These are phyloP conservation scores for Leccinum cinnamomeum DNA, from an alignment of 1,284 basidiomycete species.

Conservation along the genomic window DNA sequence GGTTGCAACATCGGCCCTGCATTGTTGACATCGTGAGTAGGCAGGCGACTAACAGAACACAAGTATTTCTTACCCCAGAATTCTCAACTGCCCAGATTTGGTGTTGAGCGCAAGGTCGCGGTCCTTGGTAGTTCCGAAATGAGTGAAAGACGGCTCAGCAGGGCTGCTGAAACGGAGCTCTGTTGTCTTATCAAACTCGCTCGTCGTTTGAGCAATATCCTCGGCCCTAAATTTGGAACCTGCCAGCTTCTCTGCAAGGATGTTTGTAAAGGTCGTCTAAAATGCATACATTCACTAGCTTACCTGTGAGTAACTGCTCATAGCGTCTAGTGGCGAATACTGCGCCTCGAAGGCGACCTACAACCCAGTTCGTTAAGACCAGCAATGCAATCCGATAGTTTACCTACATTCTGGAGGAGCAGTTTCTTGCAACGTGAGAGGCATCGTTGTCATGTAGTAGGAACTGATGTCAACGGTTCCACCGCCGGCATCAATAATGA, in stretches of 20 bases:
- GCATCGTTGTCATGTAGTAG: conserved; percentile 30
- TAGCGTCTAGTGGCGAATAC: too few relatives aligned
- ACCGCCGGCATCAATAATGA: conserved; percentile 53
- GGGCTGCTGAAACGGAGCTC: conserved; percentile 42
- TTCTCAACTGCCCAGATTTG: conserved; percentile 36
- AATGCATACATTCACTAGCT: too few relatives aligned
- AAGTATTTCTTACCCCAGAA: too few relatives aligned
- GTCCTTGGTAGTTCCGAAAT: conserved; percentile 41
- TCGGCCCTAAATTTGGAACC: conserved; percentile 37
- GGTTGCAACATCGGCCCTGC: conserved; percentile 30
- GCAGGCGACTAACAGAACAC: too few relatives aligned
- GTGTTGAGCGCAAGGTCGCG: conserved; percentile 39
- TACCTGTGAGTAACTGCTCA: too few relatives aligned
- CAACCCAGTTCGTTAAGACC: conserved; percentile 9
- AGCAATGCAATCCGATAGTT: background rate
- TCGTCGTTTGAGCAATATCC: conserved; percentile 38
- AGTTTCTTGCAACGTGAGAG: conserved; percentile 31
- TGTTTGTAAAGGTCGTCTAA: too few relatives aligned
- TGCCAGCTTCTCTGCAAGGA: conserved; percentile 33
- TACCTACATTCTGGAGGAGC: conserved; percentile 35
- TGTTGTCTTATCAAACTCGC: conserved; percentile 40
- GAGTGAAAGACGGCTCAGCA: conserved; percentile 36
- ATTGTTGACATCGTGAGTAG: too few relatives aligned
- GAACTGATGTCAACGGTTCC: conserved; percentile 46
- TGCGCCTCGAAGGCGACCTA: too few relatives aligned